Evolutionary conservation across 495 filamentous ascomycete species (phyloP), one percentile per base, ranked within the genome.

Genomic region (Aspergillus nidulans): DNA sequence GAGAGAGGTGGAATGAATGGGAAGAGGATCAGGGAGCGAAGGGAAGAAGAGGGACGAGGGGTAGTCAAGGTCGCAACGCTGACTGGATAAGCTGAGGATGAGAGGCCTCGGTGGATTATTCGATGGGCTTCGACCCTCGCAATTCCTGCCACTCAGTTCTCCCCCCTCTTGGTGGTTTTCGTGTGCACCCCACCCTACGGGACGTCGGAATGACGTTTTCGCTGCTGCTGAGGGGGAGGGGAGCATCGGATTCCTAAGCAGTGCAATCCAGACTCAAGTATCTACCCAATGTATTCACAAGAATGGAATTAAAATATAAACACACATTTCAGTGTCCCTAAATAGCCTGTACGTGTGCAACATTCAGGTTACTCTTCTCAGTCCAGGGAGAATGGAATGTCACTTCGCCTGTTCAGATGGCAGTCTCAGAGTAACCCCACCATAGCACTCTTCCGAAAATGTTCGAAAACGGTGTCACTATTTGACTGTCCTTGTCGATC

Each of bases 121-220:
- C 60, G 60, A 62, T 39, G 55, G 40, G 52, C 52, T 62, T 62
- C 60, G 49, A 55, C 40, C 44, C 52, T 47, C 18, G 23, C 30
- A 26, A 45, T 49, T 49, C 47, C 47, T 32, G 28, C 47, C 47
- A 38, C 15, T 49, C 46, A 34, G 15, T 6, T 32, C 30, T 19
- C 20, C 42, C 23, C 40, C 40, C 30, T 51, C 40, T 53, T 45
- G 24, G 42, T 45, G 42, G 42, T 49, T 49, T 49, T 49, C 47
- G 32, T 49, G 47, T 39, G 47, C 50, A 42, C 59, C 59, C 59
- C 55, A 69, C 68, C 63, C 60, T 62, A 56, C 62, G 68, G 68
- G 58, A 52, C 41, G 32, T 55, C 56, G 57, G 63, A 41, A 66
- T 66, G 63, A 66, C 63, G 63, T 56, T 62, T 55, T 49, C 52